Evolutionary conservation across 495 filamentous ascomycete genomes (phyloP).

Genomic region (Eremomyces bilateralis): DNA sequence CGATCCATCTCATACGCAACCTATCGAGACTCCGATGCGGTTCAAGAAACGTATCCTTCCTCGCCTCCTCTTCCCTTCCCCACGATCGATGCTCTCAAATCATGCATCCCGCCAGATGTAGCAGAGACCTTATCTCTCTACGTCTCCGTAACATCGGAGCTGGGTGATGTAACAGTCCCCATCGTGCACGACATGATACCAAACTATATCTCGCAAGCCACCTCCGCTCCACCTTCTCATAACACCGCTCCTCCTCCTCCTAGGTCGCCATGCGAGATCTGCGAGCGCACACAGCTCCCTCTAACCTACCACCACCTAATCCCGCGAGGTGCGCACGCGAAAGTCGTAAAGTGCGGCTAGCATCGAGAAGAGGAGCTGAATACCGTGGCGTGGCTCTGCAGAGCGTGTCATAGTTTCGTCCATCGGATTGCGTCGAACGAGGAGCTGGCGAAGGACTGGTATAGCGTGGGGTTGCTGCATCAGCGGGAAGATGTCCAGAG

Average conservation of each 20-base stretch:
- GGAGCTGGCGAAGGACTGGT: constrained; percentile 54
- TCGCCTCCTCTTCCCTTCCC: constrained; percentile 25
- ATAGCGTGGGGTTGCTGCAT: constrained; percentile 45
- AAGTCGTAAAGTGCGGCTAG: constrained; percentile 62
- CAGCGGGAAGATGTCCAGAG: constrained; percentile 48
- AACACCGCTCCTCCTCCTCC: constrained; percentile 37
- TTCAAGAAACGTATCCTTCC: constrained; percentile 30
- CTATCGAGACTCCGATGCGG: constrained; percentile 24
- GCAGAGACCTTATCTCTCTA: constrained; percentile 42
- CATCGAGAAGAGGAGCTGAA: constrained; percentile 52
- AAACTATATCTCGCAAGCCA: constrained; percentile 40
- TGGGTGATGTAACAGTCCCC: too few species aligned
- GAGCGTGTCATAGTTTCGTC: constrained; percentile 72
- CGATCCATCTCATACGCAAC: constrained; percentile 36
- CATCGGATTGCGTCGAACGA: constrained; percentile 59
- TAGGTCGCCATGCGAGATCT: constrained; percentile 53
- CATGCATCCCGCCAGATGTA: constrained; percentile 27
- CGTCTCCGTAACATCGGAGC: constrained; percentile 16
- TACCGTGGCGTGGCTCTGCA: constrained; percentile 74
- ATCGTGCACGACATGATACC: too few species aligned
- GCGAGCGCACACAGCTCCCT: constrained; percentile 54
- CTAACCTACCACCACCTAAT: constrained; percentile 74
- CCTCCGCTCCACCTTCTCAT: constrained; percentile 34
- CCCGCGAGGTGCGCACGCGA: constrained; percentile 53
- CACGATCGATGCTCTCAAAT: constrained; percentile 21